Conservation (phyloP, 208 protist genomes). For the Acanthamoeba lenticulata region DNA sequence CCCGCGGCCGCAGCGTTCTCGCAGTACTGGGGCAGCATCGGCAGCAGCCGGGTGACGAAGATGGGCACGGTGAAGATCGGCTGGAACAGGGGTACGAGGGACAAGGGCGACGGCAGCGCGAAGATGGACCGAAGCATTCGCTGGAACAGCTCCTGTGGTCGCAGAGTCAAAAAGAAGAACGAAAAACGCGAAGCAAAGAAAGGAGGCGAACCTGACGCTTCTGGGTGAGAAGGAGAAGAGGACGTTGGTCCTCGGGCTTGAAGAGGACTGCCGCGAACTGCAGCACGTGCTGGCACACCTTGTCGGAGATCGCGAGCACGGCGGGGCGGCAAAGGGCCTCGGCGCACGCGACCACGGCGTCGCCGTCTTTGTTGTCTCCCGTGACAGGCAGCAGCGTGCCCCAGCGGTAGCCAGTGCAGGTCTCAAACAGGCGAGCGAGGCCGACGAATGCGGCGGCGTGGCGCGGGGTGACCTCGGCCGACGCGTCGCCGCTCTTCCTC, state of each 20-base stretch:
- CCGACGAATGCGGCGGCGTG: neutral
- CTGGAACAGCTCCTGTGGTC: slow-evolving; percentile 27
- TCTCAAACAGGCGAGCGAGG: neutral
- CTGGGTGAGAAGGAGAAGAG: slow-evolving; percentile 35
- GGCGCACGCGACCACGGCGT: neutral
- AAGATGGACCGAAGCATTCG: neutral
- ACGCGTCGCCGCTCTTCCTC: neutral
- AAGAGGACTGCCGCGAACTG: neutral
- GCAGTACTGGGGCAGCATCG: slow-evolving; percentile 58
- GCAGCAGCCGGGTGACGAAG: slow-evolving; percentile 54
- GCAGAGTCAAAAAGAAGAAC: neutral
- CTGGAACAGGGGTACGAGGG: slow-evolving; percentile 13
- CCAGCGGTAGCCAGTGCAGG: neutral
- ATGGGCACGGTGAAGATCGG: neutral
- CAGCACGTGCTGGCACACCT: slow-evolving; percentile 24
- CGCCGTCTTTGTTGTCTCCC: slow-evolving; percentile 31
- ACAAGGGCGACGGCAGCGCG: neutral
- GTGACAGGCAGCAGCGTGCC: slow-evolving; percentile 28
- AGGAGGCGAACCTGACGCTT: neutral
- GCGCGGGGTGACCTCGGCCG: neutral
- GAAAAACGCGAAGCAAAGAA: neutral
- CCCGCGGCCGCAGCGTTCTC: neutral
- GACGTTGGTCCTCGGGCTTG: slow-evolving; percentile 21
- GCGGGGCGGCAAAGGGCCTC: neutral
- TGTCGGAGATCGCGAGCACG: neutral